Conservation (phyloP, 192 early-diverging fungal genomes). For the Linnemannia schmuckeri region DNA sequence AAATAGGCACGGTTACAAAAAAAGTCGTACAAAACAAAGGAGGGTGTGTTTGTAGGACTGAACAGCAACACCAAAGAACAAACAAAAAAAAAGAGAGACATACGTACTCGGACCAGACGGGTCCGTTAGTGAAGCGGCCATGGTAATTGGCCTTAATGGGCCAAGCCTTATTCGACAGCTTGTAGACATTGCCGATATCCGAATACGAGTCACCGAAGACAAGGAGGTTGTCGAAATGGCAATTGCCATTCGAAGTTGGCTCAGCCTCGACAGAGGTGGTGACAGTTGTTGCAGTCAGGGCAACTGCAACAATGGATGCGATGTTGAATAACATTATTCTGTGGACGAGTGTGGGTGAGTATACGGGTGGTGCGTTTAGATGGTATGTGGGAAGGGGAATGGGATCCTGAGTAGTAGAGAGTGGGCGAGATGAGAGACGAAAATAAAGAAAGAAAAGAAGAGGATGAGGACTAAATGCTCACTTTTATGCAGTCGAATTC, state of each 20-base stretch:
- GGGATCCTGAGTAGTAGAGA: neutral
- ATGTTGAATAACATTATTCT: constrained; percentile 19
- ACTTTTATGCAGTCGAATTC: neutral
- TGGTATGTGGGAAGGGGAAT: neutral
- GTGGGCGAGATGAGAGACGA: neutral
- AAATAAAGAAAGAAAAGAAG: neutral
- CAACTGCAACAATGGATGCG: constrained; percentile 8
- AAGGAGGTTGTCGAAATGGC: constrained; percentile 55
- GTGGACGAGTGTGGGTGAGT: neutral
- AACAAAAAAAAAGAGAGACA: neutral
- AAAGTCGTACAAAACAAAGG: neutral
- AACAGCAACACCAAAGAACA: neutral
- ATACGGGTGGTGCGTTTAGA: neutral
- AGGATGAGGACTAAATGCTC: neutral
- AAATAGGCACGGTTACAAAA: neutral
- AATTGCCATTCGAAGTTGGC: neutral
- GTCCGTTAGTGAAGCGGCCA: constrained; percentile 66
- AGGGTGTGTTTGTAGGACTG: too few relatives aligned
- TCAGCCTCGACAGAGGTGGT: neutral
- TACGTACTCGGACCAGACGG: constrained; percentile 61
- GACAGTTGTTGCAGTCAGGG: neutral
- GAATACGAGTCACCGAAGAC: constrained; percentile 70
- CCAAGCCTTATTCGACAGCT: constrained; percentile 33
- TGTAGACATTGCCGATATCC: constrained; percentile 61
- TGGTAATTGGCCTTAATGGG: constrained; percentile 27